Base-by-base conservation (phyloP, 2,329 filamentous ascomycete genomes). In the Xylaria sp. region DNA sequence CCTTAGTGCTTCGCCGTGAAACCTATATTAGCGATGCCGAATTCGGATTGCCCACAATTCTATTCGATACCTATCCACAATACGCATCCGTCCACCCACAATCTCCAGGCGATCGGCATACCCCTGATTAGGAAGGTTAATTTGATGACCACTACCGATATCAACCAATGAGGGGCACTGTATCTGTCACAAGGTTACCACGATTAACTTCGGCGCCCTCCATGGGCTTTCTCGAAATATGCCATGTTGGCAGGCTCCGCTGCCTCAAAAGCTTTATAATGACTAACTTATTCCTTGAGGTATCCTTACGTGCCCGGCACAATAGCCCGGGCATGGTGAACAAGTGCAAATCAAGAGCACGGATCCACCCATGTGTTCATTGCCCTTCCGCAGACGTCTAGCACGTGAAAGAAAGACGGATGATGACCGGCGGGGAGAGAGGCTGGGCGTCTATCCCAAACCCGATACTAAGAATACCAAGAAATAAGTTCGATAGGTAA, bases 81-180 rank as follows among this genome's bases (percentile, higher is more conserved):
- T 57, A 8, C 39, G 19, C 36, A 14, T 53, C 30, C 45, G 50
- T n/a, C 34, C 27, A 48, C n/a, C 48, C 42, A 61, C 57, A 47
- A 60, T 67, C 65, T 50, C 65, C 61, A 59, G 24, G 19, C 14
- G 57, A 62, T 70, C 68, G 68, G 68, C 68, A 48, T 24, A 65
- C 39, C 65, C 68, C 59, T 58, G 56, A 69, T 68, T 70, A 70
- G 68, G 68, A 70, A 70, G 68, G 68, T 70, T 70, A 61, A 61
- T 64, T 59, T 21, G 54, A 30, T 30, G 21, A 30, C 53, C 36
- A 51, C 53, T 34, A 42, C 48, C 24, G 34, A 34, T 47, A 55
- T 17, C 32, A 51, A 56, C 68, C 68, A 70, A 70, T 70, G 30
- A 65, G 47, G 24, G 50, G 30, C 60, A 24, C 21, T 27, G 47